These are phyloP conservation scores for Rhizopogon vulgaris DNA, from an alignment of 768 basidiomycete species.

Conservation along the genomic window DNA sequence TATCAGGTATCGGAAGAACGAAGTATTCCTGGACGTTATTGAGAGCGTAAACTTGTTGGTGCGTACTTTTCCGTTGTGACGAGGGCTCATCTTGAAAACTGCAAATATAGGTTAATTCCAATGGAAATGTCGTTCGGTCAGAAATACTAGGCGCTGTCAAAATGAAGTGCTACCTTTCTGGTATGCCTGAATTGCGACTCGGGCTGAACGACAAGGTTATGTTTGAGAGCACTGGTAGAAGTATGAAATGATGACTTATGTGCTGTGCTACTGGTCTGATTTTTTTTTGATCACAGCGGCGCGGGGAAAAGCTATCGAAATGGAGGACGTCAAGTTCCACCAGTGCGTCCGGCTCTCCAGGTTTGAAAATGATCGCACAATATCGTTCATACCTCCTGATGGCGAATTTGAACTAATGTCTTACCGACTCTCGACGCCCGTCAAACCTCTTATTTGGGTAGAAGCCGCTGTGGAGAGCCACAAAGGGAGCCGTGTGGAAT, in stretches of 20 bases:
- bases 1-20: conserved; percentile 96
- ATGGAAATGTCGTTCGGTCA: conserved; percentile 93
- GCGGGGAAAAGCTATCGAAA: conserved; percentile 96
- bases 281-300: conserved; percentile 46
- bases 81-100: not conserved
- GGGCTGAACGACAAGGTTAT: conserved; percentile 99
- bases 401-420: conserved; percentile 99
- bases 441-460: conserved; percentile 92
- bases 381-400: conserved; percentile 98
- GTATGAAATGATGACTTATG: conserved; percentile 39
- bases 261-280: not conserved
- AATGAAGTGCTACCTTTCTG: conserved; percentile 99
- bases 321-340: conserved; percentile 99
- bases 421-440: conserved; percentile 92
- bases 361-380: conserved; percentile 98
- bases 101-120: conserved; percentile 77
- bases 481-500: conserved; percentile 88
- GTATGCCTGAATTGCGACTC: conserved; percentile 96
- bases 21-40: conserved; percentile 97
- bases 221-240: conserved; percentile 96
- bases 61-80: conserved; percentile 22
- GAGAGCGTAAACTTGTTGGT: conserved; percentile 96
- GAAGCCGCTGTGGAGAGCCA: conserved; percentile 96
- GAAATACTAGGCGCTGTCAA: conserved; percentile 98
- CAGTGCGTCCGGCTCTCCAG: conserved; percentile 96